Evolutionary conservation across 345 rosid species (phyloP).

Genomic region (Erysimum cheiranthoides): DNA sequence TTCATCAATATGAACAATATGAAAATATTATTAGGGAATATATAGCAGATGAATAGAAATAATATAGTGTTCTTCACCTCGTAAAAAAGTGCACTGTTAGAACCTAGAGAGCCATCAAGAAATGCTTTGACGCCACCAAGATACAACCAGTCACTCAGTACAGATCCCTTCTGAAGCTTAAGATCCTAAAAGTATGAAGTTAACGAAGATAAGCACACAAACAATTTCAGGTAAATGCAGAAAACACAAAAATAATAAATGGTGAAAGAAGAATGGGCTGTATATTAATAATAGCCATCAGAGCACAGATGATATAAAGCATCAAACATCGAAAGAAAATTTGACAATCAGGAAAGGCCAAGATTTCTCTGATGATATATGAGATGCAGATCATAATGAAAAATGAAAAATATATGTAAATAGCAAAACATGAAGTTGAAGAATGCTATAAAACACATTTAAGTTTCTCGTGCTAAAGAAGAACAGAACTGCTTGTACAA

Average conservation of each 20-base stretch:
- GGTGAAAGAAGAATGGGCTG: not conserved
- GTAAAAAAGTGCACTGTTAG: conserved; percentile 84
- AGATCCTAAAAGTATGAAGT: conserved; percentile 53
- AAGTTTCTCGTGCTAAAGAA: not conserved
- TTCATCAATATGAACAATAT: not conserved
- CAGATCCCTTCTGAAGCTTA: conserved; percentile 54
- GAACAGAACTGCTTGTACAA: not conserved
- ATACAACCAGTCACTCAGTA: conserved; percentile 73
- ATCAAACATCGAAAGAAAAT: not conserved
- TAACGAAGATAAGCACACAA: conserved; percentile 6
- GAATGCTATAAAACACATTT: not conserved
- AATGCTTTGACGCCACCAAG: conserved; percentile 94
- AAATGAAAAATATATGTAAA: not conserved
- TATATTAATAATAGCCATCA: not conserved
- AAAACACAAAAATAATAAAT: not conserved
- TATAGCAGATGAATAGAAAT: not conserved
- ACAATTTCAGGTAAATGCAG: not conserved
- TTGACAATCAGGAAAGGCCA: not conserved
- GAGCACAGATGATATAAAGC: not conserved
- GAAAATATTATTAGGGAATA: not conserved
- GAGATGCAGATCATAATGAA: not conserved
- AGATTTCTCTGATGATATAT: not conserved
- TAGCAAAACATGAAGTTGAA: not conserved
- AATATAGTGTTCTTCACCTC: conserved; percentile 58
- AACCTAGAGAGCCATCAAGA: conserved; percentile 91